Base-by-base conservation (phyloP, 257 asterid genomes). In the Nicotiana paniculata region DNA sequence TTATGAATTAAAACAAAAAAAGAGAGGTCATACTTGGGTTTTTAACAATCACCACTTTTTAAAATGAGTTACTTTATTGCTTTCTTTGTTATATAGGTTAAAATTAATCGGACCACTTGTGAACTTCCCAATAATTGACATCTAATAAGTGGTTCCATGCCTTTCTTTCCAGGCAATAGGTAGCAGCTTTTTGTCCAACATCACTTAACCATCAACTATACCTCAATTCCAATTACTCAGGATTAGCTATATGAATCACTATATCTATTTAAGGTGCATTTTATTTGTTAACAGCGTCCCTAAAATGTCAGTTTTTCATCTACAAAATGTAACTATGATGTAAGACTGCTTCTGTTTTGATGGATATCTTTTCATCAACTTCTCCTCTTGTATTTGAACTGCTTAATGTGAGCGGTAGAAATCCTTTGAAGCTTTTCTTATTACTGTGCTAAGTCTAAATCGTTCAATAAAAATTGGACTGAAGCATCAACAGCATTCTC, bases 391-490 rank as follows among this genome's bases (percentile, higher is more conserved):
- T 61, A 51, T 74, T 74, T 74, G 79, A 74, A 48, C 57, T 48
- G 28, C 6, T 26, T 48, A 26, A 74, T 26, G 26, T 51, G 79
- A 48, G 79, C 28, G 62, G 79, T 51, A 24, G 62, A 74, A 69
- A 48, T 51, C 63, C 39, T 61, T 28, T 51, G 79, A 74, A 74
- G 62, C 26, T 48, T 12, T 74, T 48, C 8, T 74, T 74, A 54
- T 51, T 15, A 74, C 53, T 51, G 79, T 74, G 63, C 79, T 48
- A 51, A 46, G 43, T 48, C 79, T 16, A 74, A 70, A 24, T 13
- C 61, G 79, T 72, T 46, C 79, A 72, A 48, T 59, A 72, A 74
- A 24, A 74, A 35, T 46, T 51, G 43, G 43, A 74, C 79, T 74
- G 43, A 74, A 0, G 62, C 39, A 74, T 3, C 8, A 74, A 48